Percentiles rank a stretch among this genome's conserved stretches.
These are phyloP conservation scores for Helenozyma rhizophorensis DNA, from an alignment of 805 yeast species.

Conservation along the genomic window DNA sequence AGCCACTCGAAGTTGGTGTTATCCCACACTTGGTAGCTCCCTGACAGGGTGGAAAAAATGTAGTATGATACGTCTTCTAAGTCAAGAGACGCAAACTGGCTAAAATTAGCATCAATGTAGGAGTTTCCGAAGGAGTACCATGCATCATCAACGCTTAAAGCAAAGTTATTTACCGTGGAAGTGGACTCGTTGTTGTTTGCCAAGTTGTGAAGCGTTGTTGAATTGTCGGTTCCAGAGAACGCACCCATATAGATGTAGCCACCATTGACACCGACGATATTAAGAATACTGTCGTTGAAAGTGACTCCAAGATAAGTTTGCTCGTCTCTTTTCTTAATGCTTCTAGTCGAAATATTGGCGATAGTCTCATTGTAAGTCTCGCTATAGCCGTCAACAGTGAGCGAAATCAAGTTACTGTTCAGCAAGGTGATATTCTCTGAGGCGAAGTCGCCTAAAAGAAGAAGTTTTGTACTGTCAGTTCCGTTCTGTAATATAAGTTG, in stretches of 20 bases:
- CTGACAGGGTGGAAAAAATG: constrained; percentile 28
- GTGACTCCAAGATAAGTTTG: constrained; percentile 22
- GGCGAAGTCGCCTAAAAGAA: constrained; percentile 46
- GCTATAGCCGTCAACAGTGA: constrained; percentile 27
- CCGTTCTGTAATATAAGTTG: constrained; percentile 8
- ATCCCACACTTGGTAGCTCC: constrained; percentile 38
- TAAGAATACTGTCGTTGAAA: constrained; percentile 27
- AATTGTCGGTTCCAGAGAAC: constrained; percentile 22
- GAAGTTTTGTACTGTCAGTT: constrained; percentile 22
- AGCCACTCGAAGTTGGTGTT: constrained; percentile 33
- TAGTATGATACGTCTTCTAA: constrained; percentile 38
- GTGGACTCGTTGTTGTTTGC: constrained; percentile 24
- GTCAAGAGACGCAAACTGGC: constrained; percentile 31
- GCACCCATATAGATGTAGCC: constrained; percentile 28
- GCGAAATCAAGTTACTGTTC: constrained; percentile 25
- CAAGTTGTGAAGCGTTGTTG: constrained; percentile 20
- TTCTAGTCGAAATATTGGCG: constrained; percentile 6
- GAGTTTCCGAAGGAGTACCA: constrained; percentile 43
- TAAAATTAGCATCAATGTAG: constrained; percentile 18
- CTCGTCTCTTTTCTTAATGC: constrained; percentile 14
- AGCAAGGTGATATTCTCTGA: constrained; percentile 26
- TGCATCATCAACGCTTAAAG: constrained; percentile 31
- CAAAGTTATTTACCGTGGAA: constrained; percentile 30
- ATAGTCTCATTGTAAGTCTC: constrained; percentile 28
- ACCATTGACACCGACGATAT: constrained; percentile 16